phyloP scores from a whole-genome alignment of 176 grass and related monocot species.

The Eragrostis curvula region DNA sequence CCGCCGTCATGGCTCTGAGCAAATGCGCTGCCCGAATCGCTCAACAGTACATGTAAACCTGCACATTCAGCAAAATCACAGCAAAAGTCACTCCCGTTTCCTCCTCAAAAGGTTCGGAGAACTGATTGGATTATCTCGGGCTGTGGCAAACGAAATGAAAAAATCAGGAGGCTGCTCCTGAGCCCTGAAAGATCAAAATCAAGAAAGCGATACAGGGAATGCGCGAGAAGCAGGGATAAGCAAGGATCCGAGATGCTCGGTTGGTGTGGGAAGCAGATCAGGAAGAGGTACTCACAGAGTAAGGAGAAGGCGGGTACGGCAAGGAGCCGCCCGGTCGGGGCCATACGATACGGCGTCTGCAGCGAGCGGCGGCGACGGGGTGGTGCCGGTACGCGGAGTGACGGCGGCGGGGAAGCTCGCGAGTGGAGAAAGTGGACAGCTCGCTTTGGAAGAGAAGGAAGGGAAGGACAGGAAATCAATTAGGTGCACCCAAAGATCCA shows the following conservation, averaged over 20 bases:
- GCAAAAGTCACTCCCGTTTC: constrained; percentile 28
- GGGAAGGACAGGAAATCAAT: neutral
- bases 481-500: constrained; percentile 19
- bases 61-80: constrained; percentile 41
- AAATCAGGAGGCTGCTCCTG: neutral
- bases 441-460: constrained; percentile 13
- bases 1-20: constrained; percentile 40
- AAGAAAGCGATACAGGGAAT: neutral
- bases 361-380: neutral
- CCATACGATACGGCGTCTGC: constrained; percentile 29
- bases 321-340: constrained; percentile 30
- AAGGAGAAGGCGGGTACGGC: constrained; percentile 41
- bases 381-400: neutral
- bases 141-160: neutral
- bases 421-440: constrained; percentile 27
- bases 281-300: constrained; percentile 42
- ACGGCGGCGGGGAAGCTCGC: neutral
- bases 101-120: neutral
- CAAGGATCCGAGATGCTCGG: neutral
- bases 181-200: constrained; percentile 20
- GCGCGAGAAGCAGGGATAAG: neutral
- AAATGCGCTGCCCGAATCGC: constrained; percentile 40
- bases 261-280: constrained; percentile 16
- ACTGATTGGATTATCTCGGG: neutral
- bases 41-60: constrained; percentile 49